Evolutionary conservation across 441 rosid genomes (phyloP), one percentile per base, ranked within the genome.

Genomic region (Euphorbia schlechtendalii): DNA sequence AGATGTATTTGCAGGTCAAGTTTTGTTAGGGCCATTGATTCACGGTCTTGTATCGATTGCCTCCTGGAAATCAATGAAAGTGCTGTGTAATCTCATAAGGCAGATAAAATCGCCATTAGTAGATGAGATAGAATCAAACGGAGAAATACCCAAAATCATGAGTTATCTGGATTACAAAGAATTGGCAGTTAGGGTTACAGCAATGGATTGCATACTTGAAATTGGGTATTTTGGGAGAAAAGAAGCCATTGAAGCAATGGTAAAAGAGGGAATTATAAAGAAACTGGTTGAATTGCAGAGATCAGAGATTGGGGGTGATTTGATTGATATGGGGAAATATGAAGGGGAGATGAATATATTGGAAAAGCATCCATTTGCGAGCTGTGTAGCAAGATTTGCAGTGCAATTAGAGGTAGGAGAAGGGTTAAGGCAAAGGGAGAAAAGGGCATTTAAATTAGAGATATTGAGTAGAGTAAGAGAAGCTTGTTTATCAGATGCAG

Each of bases 381-480:
- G 90, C 71, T 80, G 88, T 36, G 90, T 83, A 55, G 87, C 90
- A 13, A 80, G 83, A 63, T 87, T 87, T 59, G 87, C 86, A 8
- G 88, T 85, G 70, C 94, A 87, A 36, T 64, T 87, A 59, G 90
- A 87, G 74, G 83, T 85, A 14, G 94, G 94, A 4, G 90, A 87
- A 61, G 94, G 90, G 64, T 68, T 87, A 78, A 82, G 90, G 59
- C 79, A 78, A 56, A 83, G 88, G 51, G 94, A 87, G 76, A 83
- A 54, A 69, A 83, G 84, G 56, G 88, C 80, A 51, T 78, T 85
- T 28, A 87, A 85, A 78, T 81, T 27, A 46, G 80, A 81, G 74
- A 81, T 85, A 67, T 45, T 87, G 74, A 59, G 11, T 60, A 71
- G 63, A 67, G 82, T 79, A 18, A 77, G 78, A 67, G 85, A 83